These are phyloP conservation scores for Baudoinia panamericana DNA, from an alignment of 495 filamentous ascomycete species.

Conservation along the genomic window DNA sequence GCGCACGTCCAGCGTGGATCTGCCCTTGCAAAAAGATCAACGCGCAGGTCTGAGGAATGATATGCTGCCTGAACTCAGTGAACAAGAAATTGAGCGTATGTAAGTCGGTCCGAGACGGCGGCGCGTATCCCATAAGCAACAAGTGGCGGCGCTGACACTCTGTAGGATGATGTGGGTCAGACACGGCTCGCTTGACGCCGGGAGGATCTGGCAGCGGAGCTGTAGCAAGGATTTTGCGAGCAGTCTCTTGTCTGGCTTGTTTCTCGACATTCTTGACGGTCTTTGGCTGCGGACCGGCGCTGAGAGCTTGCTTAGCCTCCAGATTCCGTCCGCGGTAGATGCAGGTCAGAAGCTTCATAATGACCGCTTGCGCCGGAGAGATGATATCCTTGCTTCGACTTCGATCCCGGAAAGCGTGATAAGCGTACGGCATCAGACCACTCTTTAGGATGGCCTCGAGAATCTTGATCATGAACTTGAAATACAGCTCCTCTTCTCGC, in stretches of 20 bases:
- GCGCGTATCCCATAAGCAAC: neutral
- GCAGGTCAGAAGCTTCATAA: conserved; percentile 76
- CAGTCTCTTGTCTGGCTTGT: no score
- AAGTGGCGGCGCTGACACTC: no score
- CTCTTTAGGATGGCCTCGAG: conserved; percentile 83
- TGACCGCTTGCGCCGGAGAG: conserved; percentile 81
- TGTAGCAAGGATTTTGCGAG: no score
- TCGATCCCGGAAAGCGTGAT: conserved; percentile 67
- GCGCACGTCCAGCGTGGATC: conserved; percentile 52
- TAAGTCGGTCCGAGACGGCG: conserved; percentile 39
- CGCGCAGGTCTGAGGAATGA: conserved; percentile 85
- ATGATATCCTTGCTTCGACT: conserved; percentile 75
- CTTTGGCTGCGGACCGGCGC: no score
- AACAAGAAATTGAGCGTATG: conserved; percentile 78
- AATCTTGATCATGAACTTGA: conserved; percentile 89
- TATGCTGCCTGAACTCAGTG: conserved; percentile 77
- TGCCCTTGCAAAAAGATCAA: conserved; percentile 87
- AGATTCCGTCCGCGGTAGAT: conserved; percentile 61
- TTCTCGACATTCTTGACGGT: no score
- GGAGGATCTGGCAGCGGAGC: no score
- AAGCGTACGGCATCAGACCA: conserved; percentile 76
- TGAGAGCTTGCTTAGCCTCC: no score
- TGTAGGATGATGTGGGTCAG: no score
- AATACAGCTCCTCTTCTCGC: conserved; percentile 78
- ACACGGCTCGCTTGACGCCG: no score